A percentile compares a stretch with the other conserved stretches of the same genome.
Evolutionary conservation across 2,329 filamentous ascomycete genomes (phyloP).

Genomic region (Pseudocercospora pini-densiflorae): DNA sequence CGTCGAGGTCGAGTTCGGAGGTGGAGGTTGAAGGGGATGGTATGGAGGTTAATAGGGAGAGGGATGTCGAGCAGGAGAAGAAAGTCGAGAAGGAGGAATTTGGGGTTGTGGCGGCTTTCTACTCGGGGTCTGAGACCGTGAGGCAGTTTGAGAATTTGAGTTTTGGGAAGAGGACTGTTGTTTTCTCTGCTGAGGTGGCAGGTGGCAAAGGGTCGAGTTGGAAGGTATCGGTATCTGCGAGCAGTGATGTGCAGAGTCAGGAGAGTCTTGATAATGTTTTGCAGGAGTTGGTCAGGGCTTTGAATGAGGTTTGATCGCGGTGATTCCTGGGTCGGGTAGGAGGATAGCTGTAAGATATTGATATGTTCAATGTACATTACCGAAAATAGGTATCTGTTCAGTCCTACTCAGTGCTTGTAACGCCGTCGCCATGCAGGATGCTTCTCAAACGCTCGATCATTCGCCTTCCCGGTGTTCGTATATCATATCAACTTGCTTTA

Average conservation of each 20-base stretch:
- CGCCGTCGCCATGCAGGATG: neutral
- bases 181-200: neutral
- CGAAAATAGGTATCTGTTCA: neutral
- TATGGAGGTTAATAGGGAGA: neutral
- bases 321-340: neutral
- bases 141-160: neutral
- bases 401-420: neutral
- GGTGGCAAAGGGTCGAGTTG: neutral
- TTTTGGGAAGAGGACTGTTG: slow-evolving; percentile 6
- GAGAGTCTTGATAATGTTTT: neutral
- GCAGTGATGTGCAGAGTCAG: slow-evolving; percentile 1
- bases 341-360: neutral
- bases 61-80: neutral
- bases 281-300: neutral
- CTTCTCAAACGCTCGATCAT: slow-evolving; percentile 10
- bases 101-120: slow-evolving; percentile 6
- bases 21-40: neutral
- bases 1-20: neutral
- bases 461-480: slow-evolving; percentile 45
- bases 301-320: neutral
- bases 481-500: slow-evolving; percentile 56
- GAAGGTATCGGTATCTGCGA: slow-evolving; percentile 7
- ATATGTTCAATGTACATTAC: neutral
- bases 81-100: slow-evolving; percentile 1
- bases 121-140: neutral